A percentile compares a stretch with the other conserved stretches of the same genome.
Evolutionary conservation across 176 grass and related monocot species (phyloP).

Genomic region (Avena sativa): DNA sequence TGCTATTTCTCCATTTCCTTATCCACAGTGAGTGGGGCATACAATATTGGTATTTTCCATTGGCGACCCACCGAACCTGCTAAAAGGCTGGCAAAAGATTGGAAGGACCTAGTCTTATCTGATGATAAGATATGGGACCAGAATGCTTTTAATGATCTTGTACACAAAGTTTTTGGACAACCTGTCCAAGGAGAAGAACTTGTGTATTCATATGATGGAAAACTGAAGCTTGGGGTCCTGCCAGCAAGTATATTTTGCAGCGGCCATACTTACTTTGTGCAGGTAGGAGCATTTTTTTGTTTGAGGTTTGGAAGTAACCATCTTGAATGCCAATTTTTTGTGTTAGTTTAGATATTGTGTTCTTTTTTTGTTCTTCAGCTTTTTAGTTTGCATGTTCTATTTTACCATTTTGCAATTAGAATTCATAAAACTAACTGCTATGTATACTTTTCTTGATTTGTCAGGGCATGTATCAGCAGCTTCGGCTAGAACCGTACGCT

Average conservation of each 20-base stretch:
- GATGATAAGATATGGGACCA: conserved; percentile 96
- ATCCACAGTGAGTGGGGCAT: conserved; percentile 79
- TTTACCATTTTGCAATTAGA: neutral
- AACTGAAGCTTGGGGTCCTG: conserved; percentile 89
- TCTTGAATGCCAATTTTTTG: conserved; percentile 14
- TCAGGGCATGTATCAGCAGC: conserved; percentile 80
- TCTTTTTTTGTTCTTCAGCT: neutral
- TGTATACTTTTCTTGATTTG: conserved; percentile 38
- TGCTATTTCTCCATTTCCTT: conserved; percentile 13
- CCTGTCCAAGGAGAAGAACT: conserved; percentile 70
- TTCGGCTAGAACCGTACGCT: conserved; percentile 94
- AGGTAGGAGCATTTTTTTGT: conserved; percentile 62
- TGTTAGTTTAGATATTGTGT: neutral
- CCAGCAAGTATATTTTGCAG: conserved; percentile 99
- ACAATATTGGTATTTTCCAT: conserved; percentile 97
- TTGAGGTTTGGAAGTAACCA: conserved; percentile 28
- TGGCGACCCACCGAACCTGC: conserved; percentile 87
- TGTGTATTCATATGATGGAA: conserved; percentile 91
- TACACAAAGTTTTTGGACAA: conserved; percentile 67
- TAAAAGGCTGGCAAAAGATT: conserved; percentile 91
- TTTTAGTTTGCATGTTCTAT: conserved; percentile 22
- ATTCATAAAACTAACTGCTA: conserved; percentile 16
- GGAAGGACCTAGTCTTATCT: conserved; percentile 81
- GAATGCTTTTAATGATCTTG: conserved; percentile 90
- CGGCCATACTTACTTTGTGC: conserved; percentile 96